Conservation (phyloP, 768 basidiomycete genomes). For the Lanmaoa rubissima region DNA sequence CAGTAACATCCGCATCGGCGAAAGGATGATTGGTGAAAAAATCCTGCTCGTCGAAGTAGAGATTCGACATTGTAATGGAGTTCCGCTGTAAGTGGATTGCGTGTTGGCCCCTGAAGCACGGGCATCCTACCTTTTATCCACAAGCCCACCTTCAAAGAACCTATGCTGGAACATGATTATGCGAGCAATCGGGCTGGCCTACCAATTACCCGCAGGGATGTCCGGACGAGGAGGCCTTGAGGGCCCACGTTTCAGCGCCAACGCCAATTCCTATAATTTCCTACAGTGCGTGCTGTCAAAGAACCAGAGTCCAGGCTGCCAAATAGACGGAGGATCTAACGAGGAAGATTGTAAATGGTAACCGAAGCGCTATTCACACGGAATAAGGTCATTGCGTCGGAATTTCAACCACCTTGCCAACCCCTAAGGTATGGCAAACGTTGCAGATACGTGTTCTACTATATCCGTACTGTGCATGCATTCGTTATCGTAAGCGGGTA, state of each 20-base stretch:
- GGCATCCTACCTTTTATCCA: slow-evolving; percentile 12
- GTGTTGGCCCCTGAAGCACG: not conserved
- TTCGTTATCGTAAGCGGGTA: not conserved
- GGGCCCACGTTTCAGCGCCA: too few relatives aligned
- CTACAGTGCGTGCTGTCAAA: too few relatives aligned
- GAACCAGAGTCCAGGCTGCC: too few relatives aligned
- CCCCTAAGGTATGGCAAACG: not conserved
- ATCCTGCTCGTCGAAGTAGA: not conserved
- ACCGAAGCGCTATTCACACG: too few relatives aligned
- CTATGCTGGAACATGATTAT: not conserved
- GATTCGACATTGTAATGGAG: not conserved
- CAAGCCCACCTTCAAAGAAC: not conserved
- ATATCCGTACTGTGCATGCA: not conserved
- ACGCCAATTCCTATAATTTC: too few relatives aligned
- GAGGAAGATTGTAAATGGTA: too few relatives aligned
- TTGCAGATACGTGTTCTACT: not conserved
- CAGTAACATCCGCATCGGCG: not conserved
- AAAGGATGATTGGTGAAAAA: not conserved
- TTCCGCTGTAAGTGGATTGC: not conserved
- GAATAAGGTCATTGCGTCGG: not conserved
- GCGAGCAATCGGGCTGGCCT: too few relatives aligned
- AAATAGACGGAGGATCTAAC: too few relatives aligned
- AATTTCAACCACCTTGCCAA: slow-evolving; percentile 3
- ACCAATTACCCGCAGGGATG: too few relatives aligned
- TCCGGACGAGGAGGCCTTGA: too few relatives aligned